Conservation (phyloP, 1,284 basidiomycete genomes). For the Ganoderma leucocontextum region DNA sequence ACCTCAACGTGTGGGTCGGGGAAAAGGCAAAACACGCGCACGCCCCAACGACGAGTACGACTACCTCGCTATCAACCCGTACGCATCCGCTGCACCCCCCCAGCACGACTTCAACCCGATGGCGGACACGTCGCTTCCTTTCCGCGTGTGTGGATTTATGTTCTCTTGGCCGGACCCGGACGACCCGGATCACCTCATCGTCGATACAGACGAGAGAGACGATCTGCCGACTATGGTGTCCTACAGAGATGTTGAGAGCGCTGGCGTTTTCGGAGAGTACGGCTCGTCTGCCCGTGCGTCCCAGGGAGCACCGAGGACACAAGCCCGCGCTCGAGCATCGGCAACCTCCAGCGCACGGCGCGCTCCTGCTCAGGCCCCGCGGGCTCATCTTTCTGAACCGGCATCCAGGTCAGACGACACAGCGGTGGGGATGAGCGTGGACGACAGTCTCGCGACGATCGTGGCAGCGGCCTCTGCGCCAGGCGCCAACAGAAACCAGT, state of each 20-base stretch:
- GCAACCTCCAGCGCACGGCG: neutral
- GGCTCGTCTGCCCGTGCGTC: neutral
- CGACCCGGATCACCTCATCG: conserved; percentile 37
- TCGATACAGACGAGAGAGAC: conserved; percentile 29
- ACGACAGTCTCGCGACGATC: conserved; percentile 3
- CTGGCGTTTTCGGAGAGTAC: conserved; percentile 17
- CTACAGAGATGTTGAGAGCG: conserved; percentile 15
- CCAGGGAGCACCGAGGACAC: neutral
- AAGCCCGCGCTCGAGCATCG: neutral
- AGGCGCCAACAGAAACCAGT: neutral
- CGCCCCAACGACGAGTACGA: conserved; percentile 11
- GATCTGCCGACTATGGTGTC: conserved; percentile 21
- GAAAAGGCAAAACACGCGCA: conserved; percentile 15
- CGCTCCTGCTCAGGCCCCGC: neutral
- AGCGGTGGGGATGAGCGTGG: neutral
- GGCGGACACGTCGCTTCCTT: conserved; percentile 28
- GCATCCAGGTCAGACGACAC: neutral
- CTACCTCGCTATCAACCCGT: conserved; percentile 12
- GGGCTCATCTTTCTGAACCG: neutral
- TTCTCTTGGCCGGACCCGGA: conserved; percentile 42
- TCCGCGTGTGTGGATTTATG: conserved; percentile 32
- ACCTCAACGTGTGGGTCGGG: conserved; percentile 9
- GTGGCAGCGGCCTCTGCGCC: conserved; percentile 8
- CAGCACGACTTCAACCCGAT: conserved; percentile 21
- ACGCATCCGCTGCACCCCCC: conserved; percentile 13